Conservation (phyloP, 225 moss, liverwort and hornwort genomes). For the Bryum argenteum region DNA sequence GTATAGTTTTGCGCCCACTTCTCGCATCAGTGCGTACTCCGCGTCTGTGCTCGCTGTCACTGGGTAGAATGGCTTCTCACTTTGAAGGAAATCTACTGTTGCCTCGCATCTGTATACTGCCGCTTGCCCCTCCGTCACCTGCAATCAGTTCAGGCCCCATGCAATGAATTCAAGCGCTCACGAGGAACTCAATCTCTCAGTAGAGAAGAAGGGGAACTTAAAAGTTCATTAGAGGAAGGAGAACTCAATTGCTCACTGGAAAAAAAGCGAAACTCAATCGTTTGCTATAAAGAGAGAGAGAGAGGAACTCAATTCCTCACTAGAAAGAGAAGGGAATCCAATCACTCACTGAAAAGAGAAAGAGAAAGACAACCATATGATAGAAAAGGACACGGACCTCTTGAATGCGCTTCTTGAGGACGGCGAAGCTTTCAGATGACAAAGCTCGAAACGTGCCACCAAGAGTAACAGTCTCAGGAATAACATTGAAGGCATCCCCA, state of each 20-base stretch:
- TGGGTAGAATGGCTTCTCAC: constrained; percentile 55
- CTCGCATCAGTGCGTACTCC: constrained; percentile 61
- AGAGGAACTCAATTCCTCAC: too few relatives aligned
- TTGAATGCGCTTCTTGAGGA: constrained; percentile 67
- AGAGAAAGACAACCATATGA: background rate
- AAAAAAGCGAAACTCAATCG: too few relatives aligned
- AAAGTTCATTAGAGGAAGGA: too few relatives aligned
- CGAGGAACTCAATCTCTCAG: too few relatives aligned
- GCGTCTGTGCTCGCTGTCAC: constrained; percentile 59
- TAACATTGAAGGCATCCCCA: constrained; percentile 76
- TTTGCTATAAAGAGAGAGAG: too few relatives aligned
- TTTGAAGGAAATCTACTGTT: constrained; percentile 67
- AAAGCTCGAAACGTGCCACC: constrained; percentile 86
- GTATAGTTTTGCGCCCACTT: constrained; percentile 56
- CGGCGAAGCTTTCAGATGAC: constrained; percentile 50
- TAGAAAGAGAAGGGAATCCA: too few relatives aligned
- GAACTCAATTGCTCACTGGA: too few relatives aligned
- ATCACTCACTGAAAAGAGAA: too few relatives aligned
- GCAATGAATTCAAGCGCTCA: too few relatives aligned
- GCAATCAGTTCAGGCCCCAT: constrained; percentile 12
- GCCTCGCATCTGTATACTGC: constrained; percentile 69
- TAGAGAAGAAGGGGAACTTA: too few relatives aligned
- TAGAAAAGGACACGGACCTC: constrained; percentile 53
- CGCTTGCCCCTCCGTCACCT: constrained; percentile 86
- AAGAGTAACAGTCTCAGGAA: constrained; percentile 66